Evolutionary conservation across 495 filamentous ascomycete species (phyloP), one percentile per base, ranked within the genome.

Genomic region (Hyaloscypha variabilis): DNA sequence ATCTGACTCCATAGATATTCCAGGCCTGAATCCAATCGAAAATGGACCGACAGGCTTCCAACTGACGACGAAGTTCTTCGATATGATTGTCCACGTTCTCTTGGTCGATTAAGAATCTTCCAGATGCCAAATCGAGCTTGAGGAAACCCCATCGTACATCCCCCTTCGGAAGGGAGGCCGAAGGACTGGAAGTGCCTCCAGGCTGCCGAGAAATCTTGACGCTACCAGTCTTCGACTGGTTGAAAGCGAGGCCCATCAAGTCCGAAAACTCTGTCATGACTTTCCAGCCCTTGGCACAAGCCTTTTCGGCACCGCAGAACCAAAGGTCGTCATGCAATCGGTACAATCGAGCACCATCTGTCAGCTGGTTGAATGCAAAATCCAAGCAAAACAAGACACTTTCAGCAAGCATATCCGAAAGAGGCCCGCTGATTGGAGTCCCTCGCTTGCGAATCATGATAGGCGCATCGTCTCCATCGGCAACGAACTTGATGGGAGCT

Each of bases 281-380:
- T 13, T 72, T 63, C 88, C 88, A 91, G 1, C 85, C 88, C 42
- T 77, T 80, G 28, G 77, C 77, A 54, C 74, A 78, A 11, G 75
- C 63, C 42, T 85, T 79, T 11, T 84, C 76, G 19, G 71, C 67
- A 31, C 83, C 81, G 87, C 87, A 91, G 71, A 90, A 85, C 88
- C 88, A 90, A 60, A 90, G 83, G 67, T 90, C 87, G 66, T 89
- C 87, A 64, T 88, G 82, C 24, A 89, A 74, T 8, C 88, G 84
- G 65, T 87, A 87, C 23, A 90, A 71, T 26, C 80, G 76, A 11
- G 76, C 71, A 6, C 83, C 74, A 6, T 83, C 71, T 0, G 87
- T 83, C 17, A 69, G 69, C 63, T 87, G 82, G 62, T 90, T 91
- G 56, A 91, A 80, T 0, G 83, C 76, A 60, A 84, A 88, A 66